Conservation (phyloP, 2,329 filamentous ascomycete genomes). For the Chaetothyriales sp. region DNA sequence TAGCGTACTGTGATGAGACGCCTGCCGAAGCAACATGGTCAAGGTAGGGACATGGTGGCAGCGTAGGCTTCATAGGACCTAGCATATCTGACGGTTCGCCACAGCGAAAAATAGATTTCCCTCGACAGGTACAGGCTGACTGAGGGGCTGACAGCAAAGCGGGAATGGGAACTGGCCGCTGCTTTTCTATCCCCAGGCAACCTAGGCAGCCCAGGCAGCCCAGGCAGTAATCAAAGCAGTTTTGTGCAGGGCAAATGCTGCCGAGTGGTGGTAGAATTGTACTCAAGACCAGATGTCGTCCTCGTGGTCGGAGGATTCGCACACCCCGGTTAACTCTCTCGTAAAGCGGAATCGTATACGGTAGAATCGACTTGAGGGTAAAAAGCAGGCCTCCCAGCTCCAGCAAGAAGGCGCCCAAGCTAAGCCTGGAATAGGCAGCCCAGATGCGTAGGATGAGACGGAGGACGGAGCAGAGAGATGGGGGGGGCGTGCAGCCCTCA, state of each 20-base stretch:
- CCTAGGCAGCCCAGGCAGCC: too few species aligned
- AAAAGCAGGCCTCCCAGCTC: not conserved
- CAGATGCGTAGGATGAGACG: too few species aligned
- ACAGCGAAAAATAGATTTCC: not conserved
- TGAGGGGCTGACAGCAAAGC: not conserved
- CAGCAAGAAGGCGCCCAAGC: too few species aligned
- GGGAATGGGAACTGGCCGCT: not conserved
- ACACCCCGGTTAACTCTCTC: not conserved
- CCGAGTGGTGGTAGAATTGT: not conserved
- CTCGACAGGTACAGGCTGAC: not conserved
- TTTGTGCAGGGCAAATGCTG: not conserved
- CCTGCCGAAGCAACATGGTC: not conserved
- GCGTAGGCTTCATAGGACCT: not conserved
- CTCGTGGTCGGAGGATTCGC: not conserved
- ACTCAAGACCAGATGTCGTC: not conserved
- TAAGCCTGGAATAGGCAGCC: too few species aligned
- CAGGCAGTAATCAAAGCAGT: not conserved
- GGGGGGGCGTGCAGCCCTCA: too few species aligned
- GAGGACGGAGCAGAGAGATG: too few species aligned
- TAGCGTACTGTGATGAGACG: not conserved
- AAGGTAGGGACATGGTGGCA: not conserved
- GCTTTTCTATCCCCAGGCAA: not conserved
- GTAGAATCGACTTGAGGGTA: not conserved
- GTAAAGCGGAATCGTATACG: not conserved
- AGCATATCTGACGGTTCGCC: not conserved